Base-by-base conservation (phyloP, 2,329 filamentous ascomycete genomes). In the Clonostachys chloroleuca region DNA sequence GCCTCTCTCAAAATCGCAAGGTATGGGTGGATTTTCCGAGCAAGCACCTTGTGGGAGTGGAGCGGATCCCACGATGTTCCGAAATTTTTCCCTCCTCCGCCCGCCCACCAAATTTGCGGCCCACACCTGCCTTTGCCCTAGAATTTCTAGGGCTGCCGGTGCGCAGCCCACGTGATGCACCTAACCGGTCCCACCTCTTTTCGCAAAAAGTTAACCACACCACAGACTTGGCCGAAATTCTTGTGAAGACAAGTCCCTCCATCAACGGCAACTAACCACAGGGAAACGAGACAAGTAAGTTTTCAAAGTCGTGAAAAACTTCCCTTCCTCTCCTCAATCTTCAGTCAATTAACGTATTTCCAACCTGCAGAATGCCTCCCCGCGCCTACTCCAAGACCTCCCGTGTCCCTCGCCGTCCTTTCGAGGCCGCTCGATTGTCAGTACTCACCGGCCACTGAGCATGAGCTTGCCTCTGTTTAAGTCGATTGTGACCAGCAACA, bases 381-480 rank as follows among this genome's bases (percentile, higher is more conserved):
- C 67, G 67, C 72, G 87, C 86, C 66, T 96, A 96, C 82, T 95
- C 88, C 73, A 99, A 99, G 90, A 99, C 94, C 83, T 95, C 95
- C 75, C 96, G 95, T 87, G 91, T 95, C 82, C 92, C 92, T 69
- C 83, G 87, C 78, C 88, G 92, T 80, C 92, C 94, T 71, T 97
- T 96, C 84, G 94, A 97, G 89, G 92, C 92, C 78, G 94, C 94
- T 81, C 94, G 94, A 88, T 85, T 99, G 94, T 97, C 87, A 89
- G 92, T 96, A 85, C 67, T 78, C 77, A 78, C 83, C 83, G 91
- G 87, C 92, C 94, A 97, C 87, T 97, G 87, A 95, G 85, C 82
- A 83, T 73, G 87, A 96, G 92, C 92, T 89, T 92, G 91, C 69
- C 90, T 95, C 89, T 89, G 83, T 85, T 92, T 80, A 97, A 73